phyloP scores from a whole-genome alignment of 148 eudicot species.

The Chenopodium suecicum region DNA sequence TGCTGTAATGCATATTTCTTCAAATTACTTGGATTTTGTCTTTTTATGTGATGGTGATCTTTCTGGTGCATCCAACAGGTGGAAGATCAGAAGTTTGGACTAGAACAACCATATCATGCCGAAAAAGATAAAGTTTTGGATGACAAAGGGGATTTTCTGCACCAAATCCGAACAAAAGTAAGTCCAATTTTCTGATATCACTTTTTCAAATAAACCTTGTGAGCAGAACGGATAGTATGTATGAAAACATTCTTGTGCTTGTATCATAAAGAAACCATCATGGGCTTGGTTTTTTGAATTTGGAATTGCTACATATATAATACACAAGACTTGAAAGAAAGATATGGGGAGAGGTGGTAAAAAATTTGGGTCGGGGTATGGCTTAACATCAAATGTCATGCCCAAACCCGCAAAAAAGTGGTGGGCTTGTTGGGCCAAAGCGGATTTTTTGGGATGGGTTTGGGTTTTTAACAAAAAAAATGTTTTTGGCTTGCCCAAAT shows the following conservation, averaged over 20 bases:
- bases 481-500: too few species aligned
- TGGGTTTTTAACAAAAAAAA: too few species aligned
- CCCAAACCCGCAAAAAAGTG: too few species aligned
- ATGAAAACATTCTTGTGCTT: neutral
- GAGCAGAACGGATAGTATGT: neutral
- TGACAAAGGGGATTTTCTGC: conserved; percentile 74
- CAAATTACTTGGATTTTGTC: neutral
- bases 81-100: conserved; percentile 38
- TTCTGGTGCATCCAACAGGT: conserved; percentile 33
- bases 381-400: too few species aligned
- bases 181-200: conserved; percentile 18
- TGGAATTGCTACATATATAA: too few species aligned
- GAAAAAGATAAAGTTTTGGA: conserved; percentile 37
- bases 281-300: neutral
- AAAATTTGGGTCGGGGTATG: too few species aligned
- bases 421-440: too few species aligned
- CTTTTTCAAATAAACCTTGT: neutral
- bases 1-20: neutral
- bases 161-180: conserved; percentile 87
- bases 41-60: conserved; percentile 1
- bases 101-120: conserved; percentile 31
- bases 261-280: neutral
- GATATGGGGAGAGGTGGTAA: too few species aligned
- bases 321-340: too few species aligned
- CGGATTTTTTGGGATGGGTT: too few species aligned